A percentile compares a stretch with the other conserved stretches of the same genome.
Evolutionary conservation across 1,139 yeast species (phyloP).

Genomic region (Pichia sp.): DNA sequence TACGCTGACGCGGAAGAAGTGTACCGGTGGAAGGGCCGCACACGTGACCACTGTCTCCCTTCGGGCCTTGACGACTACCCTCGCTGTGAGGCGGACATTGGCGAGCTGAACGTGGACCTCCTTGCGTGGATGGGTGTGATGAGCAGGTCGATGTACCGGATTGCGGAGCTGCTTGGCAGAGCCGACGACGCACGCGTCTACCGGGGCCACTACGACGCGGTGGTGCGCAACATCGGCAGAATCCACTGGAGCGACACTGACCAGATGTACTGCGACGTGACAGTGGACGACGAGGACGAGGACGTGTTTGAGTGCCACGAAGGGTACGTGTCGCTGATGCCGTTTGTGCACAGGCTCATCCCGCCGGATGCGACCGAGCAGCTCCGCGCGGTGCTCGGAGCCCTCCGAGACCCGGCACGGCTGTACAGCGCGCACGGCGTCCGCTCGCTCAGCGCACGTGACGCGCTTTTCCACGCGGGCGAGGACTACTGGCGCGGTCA

Average conservation of each 20-base stretch:
- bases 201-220: slow-evolving; percentile 44
- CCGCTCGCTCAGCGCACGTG: slow-evolving; percentile 69
- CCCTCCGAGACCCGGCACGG: slow-evolving; percentile 63
- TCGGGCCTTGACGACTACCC: slow-evolving; percentile 97
- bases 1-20: slow-evolving; percentile 40
- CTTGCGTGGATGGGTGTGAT: slow-evolving; percentile 91
- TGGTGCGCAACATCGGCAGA: slow-evolving; percentile 55
- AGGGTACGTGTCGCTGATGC: slow-evolving; percentile 84
- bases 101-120: slow-evolving; percentile 86
- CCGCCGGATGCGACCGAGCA: slow-evolving; percentile 47
- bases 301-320: slow-evolving; percentile 67
- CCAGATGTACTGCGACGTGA: slow-evolving; percentile 73
- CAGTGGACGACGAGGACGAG: slow-evolving; percentile 62
- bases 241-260: slow-evolving; percentile 74
- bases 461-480: slow-evolving; percentile 58
- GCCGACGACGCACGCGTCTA: slow-evolving; percentile 51
- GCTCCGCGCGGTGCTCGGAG: too few relatives aligned
- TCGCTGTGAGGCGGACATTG: slow-evolving; percentile 77
- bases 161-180: slow-evolving; percentile 60
- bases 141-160: slow-evolving; percentile 71
- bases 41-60: slow-evolving; percentile 77
- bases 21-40: slow-evolving; percentile 92
- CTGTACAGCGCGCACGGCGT: slow-evolving; percentile 79
- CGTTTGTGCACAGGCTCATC: slow-evolving; percentile 61
- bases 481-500: slow-evolving; percentile 98